Percentiles rank a stretch among this genome's conserved stretches.
Evolutionary conservation across 1,284 basidiomycete genomes (phyloP).

Genomic region (Rhodotorula sp.): DNA sequence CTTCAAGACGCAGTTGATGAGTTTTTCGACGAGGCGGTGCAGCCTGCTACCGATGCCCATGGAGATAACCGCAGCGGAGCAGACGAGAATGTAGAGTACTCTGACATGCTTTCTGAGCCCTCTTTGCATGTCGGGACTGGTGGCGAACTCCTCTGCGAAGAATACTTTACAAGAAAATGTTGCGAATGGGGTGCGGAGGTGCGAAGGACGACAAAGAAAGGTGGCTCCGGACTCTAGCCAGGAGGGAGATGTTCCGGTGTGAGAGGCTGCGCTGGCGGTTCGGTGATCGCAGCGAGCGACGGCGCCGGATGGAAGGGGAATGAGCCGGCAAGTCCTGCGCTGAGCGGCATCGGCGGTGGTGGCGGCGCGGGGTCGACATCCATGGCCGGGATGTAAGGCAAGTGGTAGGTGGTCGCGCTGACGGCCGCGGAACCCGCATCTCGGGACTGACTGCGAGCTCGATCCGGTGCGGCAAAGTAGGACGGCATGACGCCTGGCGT

Average conservation of each 20-base stretch:
- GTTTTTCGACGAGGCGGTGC: too few relatives aligned
- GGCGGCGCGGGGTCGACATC: constrained; percentile 16
- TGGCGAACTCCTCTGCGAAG: too few relatives aligned
- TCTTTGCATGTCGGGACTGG: too few relatives aligned
- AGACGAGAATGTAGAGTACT: too few relatives aligned
- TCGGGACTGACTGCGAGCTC: background rate
- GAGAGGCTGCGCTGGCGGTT: background rate
- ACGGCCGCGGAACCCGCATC: background rate
- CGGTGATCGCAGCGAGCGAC: background rate
- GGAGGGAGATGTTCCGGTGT: constrained; percentile 1
- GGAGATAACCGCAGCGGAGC: too few relatives aligned
- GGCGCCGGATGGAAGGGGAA: background rate
- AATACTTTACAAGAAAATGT: too few relatives aligned
- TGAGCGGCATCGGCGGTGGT: background rate
- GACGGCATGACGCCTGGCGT: constrained; percentile 26
- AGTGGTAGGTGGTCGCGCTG: constrained; percentile 10
- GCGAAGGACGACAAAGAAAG: too few relatives aligned
- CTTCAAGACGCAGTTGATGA: too few relatives aligned
- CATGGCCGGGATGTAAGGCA: constrained; percentile 24
- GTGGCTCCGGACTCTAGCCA: background rate
- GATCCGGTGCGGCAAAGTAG: constrained; percentile 13
- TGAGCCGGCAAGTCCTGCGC: background rate
- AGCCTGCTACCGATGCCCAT: too few relatives aligned
- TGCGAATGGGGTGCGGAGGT: too few relatives aligned
- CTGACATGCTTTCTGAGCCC: too few relatives aligned